Percentiles rank a stretch among this genome's conserved stretches.
These are phyloP conservation scores for Pleurostoma richardsiae DNA, from an alignment of 2,329 filamentous ascomycete species.

Conservation along the genomic window DNA sequence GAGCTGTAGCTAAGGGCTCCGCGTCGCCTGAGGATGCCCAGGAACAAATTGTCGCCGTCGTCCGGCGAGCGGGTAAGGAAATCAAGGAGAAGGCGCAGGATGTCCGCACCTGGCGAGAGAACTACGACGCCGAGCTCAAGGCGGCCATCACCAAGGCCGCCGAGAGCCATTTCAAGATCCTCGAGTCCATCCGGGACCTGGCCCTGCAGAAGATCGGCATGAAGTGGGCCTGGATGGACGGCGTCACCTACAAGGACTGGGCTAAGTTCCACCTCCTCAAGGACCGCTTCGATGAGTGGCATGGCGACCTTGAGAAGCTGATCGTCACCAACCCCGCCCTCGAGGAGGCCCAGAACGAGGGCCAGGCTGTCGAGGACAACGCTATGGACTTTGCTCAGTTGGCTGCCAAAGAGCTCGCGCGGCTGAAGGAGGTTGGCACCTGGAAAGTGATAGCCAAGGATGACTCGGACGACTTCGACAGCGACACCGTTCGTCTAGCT, in stretches of 20 bases:
- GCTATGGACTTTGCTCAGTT: slow-evolving; percentile 77
- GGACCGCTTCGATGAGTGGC: slow-evolving; percentile 78
- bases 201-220: slow-evolving; percentile 89
- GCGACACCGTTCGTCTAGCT: slow-evolving; percentile 55
- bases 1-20: slow-evolving; percentile 43
- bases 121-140: slow-evolving; percentile 66
- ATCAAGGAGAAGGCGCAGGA: slow-evolving; percentile 75
- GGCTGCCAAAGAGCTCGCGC: slow-evolving; percentile 72
- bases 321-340: slow-evolving; percentile 71
- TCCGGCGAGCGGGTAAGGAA: slow-evolving; percentile 63
- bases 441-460: slow-evolving; percentile 81
- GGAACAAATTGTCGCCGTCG: slow-evolving; percentile 37
- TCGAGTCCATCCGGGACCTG: slow-evolving; percentile 77
- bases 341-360: slow-evolving; percentile 59
- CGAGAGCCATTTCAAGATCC: slow-evolving; percentile 75
- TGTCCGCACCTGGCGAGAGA: slow-evolving; percentile 70
- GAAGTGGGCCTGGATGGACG: slow-evolving; percentile 93
- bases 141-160: slow-evolving; percentile 66
- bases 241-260: slow-evolving; percentile 96
- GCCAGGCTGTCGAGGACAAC: slow-evolving; percentile 57
- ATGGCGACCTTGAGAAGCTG: slow-evolving; percentile 71
- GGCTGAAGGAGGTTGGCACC: slow-evolving; percentile 75
- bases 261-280: slow-evolving; percentile 88
- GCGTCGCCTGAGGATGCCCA: slow-evolving; percentile 26
- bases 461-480: slow-evolving; percentile 72